These are phyloP conservation scores for Plectosphaerella sp. DNA, from an alignment of 2,329 filamentous ascomycete species.

Conservation along the genomic window DNA sequence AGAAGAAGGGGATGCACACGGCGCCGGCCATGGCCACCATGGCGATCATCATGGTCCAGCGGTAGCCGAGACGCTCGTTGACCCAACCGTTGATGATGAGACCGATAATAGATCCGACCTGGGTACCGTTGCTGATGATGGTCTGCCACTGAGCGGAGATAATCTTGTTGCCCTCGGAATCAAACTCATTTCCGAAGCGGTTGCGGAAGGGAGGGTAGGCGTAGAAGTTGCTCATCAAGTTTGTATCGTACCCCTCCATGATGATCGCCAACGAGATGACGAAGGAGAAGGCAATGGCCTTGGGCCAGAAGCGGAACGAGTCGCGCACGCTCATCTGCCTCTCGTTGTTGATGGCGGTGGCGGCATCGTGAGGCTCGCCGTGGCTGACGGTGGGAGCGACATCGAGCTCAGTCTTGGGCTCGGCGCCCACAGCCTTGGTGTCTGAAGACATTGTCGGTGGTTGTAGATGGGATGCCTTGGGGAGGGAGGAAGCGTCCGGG, in stretches of 20 bases:
- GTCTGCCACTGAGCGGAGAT: constrained; percentile 39
- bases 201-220: constrained; percentile 27
- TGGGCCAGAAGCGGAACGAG: constrained; percentile 15
- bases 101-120: constrained; percentile 44
- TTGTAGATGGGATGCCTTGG: not conserved
- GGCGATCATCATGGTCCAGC: constrained; percentile 36
- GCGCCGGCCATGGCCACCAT: constrained; percentile 32
- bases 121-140: constrained; percentile 36
- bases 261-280: constrained; percentile 19
- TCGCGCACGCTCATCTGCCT: constrained; percentile 14
- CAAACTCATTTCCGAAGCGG: constrained; percentile 28
- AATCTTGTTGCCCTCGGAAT: not conserved
- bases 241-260: constrained; percentile 28
- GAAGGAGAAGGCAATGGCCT: constrained; percentile 14
- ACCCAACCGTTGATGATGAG: constrained; percentile 41
- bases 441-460: not conserved
- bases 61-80: constrained; percentile 37
- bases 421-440: not conserved
- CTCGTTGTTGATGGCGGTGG: constrained; percentile 13
- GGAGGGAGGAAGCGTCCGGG: not conserved
- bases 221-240: constrained; percentile 30
- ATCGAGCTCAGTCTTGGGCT: constrained; percentile 1
- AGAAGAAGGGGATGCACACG: constrained; percentile 45
- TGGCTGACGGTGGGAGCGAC: constrained; percentile 8
- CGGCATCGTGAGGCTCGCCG: constrained; percentile 5